These are phyloP conservation scores for Triangularia verruculosa DNA, from an alignment of 2,329 filamentous ascomycete genomes.

Conservation along the genomic window DNA sequence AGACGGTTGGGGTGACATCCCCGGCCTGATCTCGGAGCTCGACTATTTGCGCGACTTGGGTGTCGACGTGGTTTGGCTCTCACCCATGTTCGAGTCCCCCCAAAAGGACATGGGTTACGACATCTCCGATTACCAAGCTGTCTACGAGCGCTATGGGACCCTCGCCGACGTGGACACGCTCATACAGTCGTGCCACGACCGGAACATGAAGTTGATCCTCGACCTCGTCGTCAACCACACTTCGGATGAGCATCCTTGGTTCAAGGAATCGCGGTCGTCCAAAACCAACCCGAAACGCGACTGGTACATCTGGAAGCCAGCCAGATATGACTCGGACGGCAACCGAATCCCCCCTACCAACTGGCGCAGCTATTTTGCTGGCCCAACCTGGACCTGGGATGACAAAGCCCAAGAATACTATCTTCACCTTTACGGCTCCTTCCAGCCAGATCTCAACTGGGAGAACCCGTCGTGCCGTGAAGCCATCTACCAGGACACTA, in stretches of 20 bases:
- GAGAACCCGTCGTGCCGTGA: conserved; percentile 65
- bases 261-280: conserved; percentile 61
- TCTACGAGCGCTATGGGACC: conserved; percentile 56
- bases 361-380: conserved; percentile 63
- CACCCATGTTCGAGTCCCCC: conserved; percentile 40
- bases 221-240: conserved; percentile 80
- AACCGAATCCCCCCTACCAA: conserved; percentile 70
- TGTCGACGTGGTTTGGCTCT: conserved; percentile 49
- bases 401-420: conserved; percentile 73
- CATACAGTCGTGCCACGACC: conserved; percentile 54
- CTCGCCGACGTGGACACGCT: conserved; percentile 62
- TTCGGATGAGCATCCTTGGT: conserved; percentile 69
- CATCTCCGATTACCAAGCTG: conserved; percentile 61
- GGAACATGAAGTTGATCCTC: conserved; percentile 64
- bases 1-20: conserved; percentile 52
- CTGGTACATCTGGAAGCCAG: conserved; percentile 48
- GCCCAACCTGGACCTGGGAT: conserved; percentile 68
- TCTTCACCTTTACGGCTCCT: conserved; percentile 69
- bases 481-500: conserved; percentile 67
- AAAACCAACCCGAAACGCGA: conserved; percentile 62
- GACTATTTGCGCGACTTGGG: conserved; percentile 52
- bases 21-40: conserved; percentile 51
- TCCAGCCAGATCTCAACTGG: conserved; percentile 87
- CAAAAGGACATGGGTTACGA: conserved; percentile 61
- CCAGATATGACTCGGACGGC: conserved; percentile 51